Evolutionary conservation across 2,329 filamentous ascomycete genomes (phyloP).

Genomic region (Didymella arachidicola): DNA sequence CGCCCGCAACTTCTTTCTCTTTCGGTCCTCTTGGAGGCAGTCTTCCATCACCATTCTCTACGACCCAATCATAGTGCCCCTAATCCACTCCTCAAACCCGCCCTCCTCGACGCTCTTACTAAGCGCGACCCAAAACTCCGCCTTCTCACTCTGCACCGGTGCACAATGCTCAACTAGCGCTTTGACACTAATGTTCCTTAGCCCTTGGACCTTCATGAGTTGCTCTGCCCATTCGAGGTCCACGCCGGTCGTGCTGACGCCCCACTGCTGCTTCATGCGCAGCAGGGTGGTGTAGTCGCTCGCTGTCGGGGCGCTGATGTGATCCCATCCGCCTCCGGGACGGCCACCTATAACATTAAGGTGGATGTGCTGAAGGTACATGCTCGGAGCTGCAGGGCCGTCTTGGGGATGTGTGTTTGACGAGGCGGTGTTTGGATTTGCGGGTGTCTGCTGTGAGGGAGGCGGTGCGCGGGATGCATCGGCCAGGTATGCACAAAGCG

Average conservation of each 20-base stretch:
- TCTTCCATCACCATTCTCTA: too few species aligned
- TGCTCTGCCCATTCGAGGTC: constrained; percentile 66
- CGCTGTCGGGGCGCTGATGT: constrained; percentile 44
- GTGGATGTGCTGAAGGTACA: constrained; percentile 37
- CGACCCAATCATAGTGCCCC: constrained; percentile 43
- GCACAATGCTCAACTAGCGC: constrained; percentile 64
- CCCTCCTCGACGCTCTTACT: constrained; percentile 64
- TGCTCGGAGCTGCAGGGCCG: background rate
- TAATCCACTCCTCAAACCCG: constrained; percentile 63
- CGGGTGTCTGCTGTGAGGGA: background rate
- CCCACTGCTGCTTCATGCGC: constrained; percentile 40
- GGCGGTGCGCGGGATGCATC: background rate
- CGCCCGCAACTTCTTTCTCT: background rate
- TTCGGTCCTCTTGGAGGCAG: background rate
- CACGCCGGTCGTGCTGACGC: constrained; percentile 32
- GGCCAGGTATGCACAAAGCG: constrained; percentile 57
- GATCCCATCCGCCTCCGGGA: constrained; percentile 59
- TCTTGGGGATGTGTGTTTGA: background rate
- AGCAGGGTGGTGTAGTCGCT: constrained; percentile 37
- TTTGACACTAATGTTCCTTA: constrained; percentile 61
- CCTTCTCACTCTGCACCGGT: constrained; percentile 60
- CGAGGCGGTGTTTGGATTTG: constrained; percentile 1
- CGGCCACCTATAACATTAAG: constrained; percentile 65
- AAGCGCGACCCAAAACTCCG: constrained; percentile 67
- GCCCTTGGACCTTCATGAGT: constrained; percentile 59